phyloP scores from a whole-genome alignment of 306 rosid genomes.

The Lablab purpureus region DNA sequence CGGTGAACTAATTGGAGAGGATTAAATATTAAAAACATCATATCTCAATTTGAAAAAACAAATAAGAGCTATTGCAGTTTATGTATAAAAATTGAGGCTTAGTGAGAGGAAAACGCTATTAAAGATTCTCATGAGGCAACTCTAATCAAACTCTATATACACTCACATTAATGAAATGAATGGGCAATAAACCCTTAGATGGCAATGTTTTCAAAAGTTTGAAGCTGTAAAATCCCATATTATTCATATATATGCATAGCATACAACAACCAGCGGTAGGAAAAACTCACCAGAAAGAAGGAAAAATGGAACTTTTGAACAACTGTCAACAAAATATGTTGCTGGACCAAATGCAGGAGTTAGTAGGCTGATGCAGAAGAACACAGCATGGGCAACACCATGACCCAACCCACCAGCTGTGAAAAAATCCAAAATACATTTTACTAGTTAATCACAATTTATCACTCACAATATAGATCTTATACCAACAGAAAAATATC shows the following conservation, averaged over 20 bases:
- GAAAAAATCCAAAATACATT: conserved; percentile 42
- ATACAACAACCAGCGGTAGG: conserved; percentile 30
- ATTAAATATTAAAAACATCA: conserved; percentile 24
- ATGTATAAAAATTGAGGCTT: not conserved
- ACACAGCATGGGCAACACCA: conserved; percentile 96
- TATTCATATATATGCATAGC: conserved; percentile 2
- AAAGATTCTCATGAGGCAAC: conserved; percentile 10
- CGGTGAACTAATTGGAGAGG: conserved; percentile 23
- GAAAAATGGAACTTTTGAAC: conserved; percentile 87
- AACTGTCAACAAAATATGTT: conserved; percentile 75
- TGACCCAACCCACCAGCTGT: conserved; percentile 99
- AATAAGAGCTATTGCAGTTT: conserved; percentile 8
- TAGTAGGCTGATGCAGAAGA: conserved; percentile 92
- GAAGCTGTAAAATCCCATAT: conserved; percentile 6
- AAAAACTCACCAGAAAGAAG: conserved; percentile 82
- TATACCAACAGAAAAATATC: conserved; percentile 7
- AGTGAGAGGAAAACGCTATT: conserved; percentile 10
- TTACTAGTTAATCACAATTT: conserved; percentile 7
- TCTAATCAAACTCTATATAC: not conserved
- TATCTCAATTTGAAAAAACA: conserved; percentile 26
- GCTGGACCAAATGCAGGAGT: conserved; percentile 98
- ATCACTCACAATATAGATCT: conserved; percentile 16
- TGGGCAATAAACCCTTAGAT: conserved; percentile 16
- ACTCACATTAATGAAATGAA: conserved; percentile 21
- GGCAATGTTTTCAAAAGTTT: conserved; percentile 23